phyloP scores from a whole-genome alignment of 176 grass and related monocot genomes.

The Carex littledalei region DNA sequence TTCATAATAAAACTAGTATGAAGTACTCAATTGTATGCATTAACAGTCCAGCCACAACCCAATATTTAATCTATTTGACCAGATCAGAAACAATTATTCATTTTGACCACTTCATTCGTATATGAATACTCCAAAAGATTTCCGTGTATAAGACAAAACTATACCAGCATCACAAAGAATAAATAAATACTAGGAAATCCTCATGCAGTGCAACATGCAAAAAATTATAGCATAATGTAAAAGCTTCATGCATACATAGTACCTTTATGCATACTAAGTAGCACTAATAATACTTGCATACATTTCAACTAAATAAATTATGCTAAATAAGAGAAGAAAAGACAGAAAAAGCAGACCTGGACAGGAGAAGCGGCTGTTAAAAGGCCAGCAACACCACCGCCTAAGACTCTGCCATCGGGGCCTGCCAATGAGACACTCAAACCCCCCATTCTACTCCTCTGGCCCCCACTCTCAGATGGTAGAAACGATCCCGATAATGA shows the following conservation, averaged over 20 bases:
- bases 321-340: not conserved
- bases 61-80: not conserved
- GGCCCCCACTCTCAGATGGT: conserved; percentile 55
- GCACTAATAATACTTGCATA: not conserved
- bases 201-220: not conserved
- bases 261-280: not conserved
- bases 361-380: conserved; percentile 87
- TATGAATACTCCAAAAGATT: not conserved
- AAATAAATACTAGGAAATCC: not conserved
- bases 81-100: conserved; percentile 1
- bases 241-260: not conserved
- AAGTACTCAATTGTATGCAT: not conserved
- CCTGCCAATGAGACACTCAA: conserved; percentile 86
- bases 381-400: conserved; percentile 83
- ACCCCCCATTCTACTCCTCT: conserved; percentile 80
- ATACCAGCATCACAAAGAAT: not conserved
- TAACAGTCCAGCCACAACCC: not conserved
- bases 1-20: not conserved
- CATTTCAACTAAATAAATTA: not conserved
- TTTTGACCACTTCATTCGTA: not conserved
- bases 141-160: not conserved
- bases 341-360: conserved; percentile 49
- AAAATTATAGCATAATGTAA: not conserved
- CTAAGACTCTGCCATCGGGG: conserved; percentile 84
- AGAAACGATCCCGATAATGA: conserved; percentile 86